These are phyloP conservation scores for Waltiozyma sp. DNA, from an alignment of 1,139 yeast species.

Conservation along the genomic window DNA sequence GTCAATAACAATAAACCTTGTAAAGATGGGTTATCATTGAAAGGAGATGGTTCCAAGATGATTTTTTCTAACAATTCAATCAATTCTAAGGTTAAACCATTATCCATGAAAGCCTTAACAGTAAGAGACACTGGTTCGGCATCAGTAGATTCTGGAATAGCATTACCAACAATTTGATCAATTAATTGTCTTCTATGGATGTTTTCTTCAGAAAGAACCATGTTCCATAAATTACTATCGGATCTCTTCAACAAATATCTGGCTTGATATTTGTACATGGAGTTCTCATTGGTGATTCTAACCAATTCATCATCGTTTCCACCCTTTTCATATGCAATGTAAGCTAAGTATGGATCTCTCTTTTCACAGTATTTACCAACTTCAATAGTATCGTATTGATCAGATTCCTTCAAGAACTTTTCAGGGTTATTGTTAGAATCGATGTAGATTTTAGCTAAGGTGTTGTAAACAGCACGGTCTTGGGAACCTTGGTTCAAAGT, in stretches of 20 bases:
- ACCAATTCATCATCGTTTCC: conserved; percentile 81
- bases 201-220: conserved; percentile 66
- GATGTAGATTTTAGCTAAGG: conserved; percentile 93
- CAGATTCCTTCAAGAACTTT: conserved; percentile 86
- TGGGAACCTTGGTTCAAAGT: conserved; percentile 79
- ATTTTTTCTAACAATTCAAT: conserved; percentile 92
- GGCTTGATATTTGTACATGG: conserved; percentile 98
- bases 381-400: conserved; percentile 77
- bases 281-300: conserved; percentile 87
- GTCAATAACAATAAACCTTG: conserved; percentile 89
- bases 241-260: conserved; percentile 83
- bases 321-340: conserved; percentile 95
- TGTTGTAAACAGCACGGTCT: conserved; percentile 87
- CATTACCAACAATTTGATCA: conserved; percentile 92
- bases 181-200: conserved; percentile 81
- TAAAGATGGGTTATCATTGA: conserved; percentile 86
- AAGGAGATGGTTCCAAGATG: conserved; percentile 93
- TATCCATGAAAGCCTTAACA: conserved; percentile 95
- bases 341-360: conserved; percentile 97
- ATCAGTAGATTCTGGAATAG: conserved; percentile 88
- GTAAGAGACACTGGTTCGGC: conserved; percentile 96
- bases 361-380: conserved; percentile 98
- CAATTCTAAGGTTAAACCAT: conserved; percentile 84
- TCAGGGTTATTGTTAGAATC: conserved; percentile 97
- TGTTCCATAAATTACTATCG: conserved; percentile 71